Percentiles rank a stretch among this genome's conserved stretches.
Conservation (phyloP, 306 rosid genomes). For the Lagenaria siceraria region DNA sequence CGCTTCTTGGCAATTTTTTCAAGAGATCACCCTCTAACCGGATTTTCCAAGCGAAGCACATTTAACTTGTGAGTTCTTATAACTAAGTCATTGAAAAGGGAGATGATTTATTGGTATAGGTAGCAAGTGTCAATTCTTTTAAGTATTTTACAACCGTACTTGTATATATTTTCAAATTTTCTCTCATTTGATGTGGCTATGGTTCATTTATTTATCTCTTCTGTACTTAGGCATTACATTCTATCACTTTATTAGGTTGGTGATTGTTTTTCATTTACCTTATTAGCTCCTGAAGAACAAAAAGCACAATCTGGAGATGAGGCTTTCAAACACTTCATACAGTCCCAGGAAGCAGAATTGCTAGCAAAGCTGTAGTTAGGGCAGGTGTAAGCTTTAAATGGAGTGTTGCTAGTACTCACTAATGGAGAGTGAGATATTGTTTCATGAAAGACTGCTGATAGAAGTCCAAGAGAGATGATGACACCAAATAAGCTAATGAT, state of each 20-base stretch:
- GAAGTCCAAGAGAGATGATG: constrained; percentile 29
- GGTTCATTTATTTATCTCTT: too few species aligned
- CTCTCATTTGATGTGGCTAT: too few species aligned
- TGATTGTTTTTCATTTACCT: constrained; percentile 29
- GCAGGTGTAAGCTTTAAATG: constrained; percentile 50
- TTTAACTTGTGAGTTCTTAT: too few species aligned
- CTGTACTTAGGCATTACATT: too few species aligned
- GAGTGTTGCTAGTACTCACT: constrained; percentile 24
- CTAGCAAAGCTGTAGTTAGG: constrained; percentile 23
- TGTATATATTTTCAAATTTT: too few species aligned
- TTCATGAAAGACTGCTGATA: constrained; percentile 32
- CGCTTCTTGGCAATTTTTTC: too few species aligned
- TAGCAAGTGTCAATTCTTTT: too few species aligned
- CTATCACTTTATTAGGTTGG: neutral
- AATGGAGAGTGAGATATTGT: constrained; percentile 49
- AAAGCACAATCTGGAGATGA: constrained; percentile 34
- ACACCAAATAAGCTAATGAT: constrained; percentile 47
- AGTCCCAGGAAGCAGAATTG: constrained; percentile 47
- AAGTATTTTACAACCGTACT: too few species aligned
- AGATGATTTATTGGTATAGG: too few species aligned
- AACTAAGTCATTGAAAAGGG: too few species aligned
- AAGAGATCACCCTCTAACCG: too few species aligned
- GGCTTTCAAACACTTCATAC: constrained; percentile 54
- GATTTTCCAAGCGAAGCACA: too few species aligned
- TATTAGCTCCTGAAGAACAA: constrained; percentile 26